These are phyloP conservation scores for Terana coerulea DNA, from an alignment of 768 basidiomycete genomes.

Conservation along the genomic window DNA sequence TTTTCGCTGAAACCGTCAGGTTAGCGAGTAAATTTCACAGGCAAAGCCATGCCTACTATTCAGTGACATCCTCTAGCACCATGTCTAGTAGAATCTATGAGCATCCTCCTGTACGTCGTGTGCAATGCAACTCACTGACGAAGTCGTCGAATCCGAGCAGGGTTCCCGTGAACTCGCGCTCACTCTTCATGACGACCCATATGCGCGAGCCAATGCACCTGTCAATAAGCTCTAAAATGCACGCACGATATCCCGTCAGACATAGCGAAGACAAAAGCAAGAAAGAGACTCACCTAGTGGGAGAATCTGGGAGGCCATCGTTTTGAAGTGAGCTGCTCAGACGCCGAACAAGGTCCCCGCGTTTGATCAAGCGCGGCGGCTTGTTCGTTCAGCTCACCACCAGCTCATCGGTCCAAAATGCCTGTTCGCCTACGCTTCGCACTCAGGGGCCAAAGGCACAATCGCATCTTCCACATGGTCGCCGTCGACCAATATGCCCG, in stretches of 20 bases:
- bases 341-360: not conserved
- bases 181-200: conserved; percentile 98
- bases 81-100: conserved; percentile 51
- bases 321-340: not conserved
- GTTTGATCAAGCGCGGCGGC: not conserved
- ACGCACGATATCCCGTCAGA: not conserved
- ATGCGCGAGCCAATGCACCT: conserved; percentile 95
- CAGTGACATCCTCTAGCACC: conserved; percentile 94
- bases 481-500: conserved; percentile 69
- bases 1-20: conserved; percentile 63
- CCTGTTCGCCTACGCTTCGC: conserved; percentile 82
- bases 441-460: conserved; percentile 72
- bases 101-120: not conserved
- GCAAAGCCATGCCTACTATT: conserved; percentile 63
- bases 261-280: not conserved
- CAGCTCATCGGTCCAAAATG: conserved; percentile 42
- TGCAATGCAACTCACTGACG: conserved; percentile 77
- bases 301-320: conserved; percentile 90
- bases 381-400: conserved; percentile 4
- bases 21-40: not conserved
- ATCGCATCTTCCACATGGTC: conserved; percentile 80
- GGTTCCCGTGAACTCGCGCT: conserved; percentile 94
- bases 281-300: conserved; percentile 62
- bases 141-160: conserved; percentile 98
- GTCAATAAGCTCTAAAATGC: conserved; percentile 81